These are phyloP conservation scores for Colletotrichum orbiculare DNA, from an alignment of 2,329 filamentous ascomycete species.

Conservation along the genomic window DNA sequence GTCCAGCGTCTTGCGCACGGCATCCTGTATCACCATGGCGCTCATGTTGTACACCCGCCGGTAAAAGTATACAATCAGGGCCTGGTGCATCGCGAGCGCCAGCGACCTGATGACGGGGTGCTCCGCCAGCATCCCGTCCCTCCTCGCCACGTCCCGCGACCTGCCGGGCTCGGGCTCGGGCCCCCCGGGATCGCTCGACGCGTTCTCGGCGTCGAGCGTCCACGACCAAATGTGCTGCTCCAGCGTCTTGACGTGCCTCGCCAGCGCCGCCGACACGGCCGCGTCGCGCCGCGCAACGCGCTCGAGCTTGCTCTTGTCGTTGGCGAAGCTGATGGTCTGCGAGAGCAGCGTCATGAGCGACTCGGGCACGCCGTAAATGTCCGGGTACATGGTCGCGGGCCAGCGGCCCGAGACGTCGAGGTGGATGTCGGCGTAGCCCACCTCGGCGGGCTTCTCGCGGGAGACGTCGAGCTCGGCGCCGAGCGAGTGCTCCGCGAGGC, in stretches of 20 bases:
- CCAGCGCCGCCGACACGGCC: conserved; percentile 40
- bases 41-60: conserved; percentile 53
- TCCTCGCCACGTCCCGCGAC: conserved; percentile 4
- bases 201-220: conserved; percentile 29
- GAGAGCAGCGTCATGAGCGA: conserved; percentile 53
- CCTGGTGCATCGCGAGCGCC: conserved; percentile 53
- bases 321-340: conserved; percentile 53
- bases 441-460: conserved; percentile 47
- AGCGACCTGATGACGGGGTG: conserved; percentile 43
- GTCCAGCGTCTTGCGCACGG: conserved; percentile 49
- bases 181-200: neutral
- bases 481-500: conserved; percentile 42
- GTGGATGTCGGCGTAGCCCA: conserved; percentile 57
- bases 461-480: conserved; percentile 41
- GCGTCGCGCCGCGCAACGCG: conserved; percentile 39
- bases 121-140: conserved; percentile 16
- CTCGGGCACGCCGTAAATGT: conserved; percentile 58
- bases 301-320: conserved; percentile 51
- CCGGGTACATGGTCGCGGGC: conserved; percentile 54
- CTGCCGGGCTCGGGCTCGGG: conserved; percentile 13
- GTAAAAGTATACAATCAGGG: conserved; percentile 58
- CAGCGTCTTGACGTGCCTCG: conserved; percentile 45
- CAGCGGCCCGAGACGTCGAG: conserved; percentile 53
- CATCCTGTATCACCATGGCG: conserved; percentile 51
- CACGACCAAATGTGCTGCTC: conserved; percentile 48